Base-by-base conservation (phyloP, 176 grass and related monocot genomes). In the Urochloa ruziziensis region DNA sequence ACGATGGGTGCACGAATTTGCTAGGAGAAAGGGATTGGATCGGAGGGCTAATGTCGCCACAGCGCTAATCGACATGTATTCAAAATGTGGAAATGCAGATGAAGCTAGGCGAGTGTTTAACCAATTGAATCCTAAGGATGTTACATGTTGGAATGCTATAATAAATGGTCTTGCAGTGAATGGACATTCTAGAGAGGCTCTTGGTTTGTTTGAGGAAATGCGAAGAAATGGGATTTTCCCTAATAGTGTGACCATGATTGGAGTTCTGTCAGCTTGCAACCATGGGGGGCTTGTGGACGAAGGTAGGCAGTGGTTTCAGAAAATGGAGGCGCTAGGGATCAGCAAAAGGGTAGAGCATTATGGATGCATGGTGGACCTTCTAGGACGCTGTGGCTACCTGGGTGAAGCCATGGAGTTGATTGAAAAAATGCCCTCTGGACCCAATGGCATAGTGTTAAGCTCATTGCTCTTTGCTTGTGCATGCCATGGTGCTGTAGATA, bases 241-340 rank as follows among this genome's bases (percentile, higher is more conserved):
- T 2, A 74, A 56, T 74, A 56, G 72, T 74, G 72, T 74, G 10
- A 74, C 48, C 49, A 74, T 65, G 62, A 65, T 65, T 34, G 62
- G 62, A 65, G 62, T 65, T 34, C 62, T 65, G 17, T 65, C 62
- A 35, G 62, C 62, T 65, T 65, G 62, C 2, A 65, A 7, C 62
- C 62, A 65, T 35, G 62, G 62, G 16, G 30, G 70, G 28, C 47
- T 74, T 74, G 70, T 53, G 17, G 24, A 53, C 2, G 29, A 74
- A 32, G 70, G 70, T 18, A 74, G 47, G 10, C 3, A 7, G 17
- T 74, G 70, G 70, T 74, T 74, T 35, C 47, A 53, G 10, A 47
- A 74, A 74, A 74, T 74, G 70, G 70, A 74, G 70, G 47, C 19
- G 16, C 29, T 74, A 34, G 70, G 70, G 70, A 74, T 74, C 70